Evolutionary conservation across 176 grass and related monocot genomes (phyloP).

Genomic region (Elaeis guineensis): DNA sequence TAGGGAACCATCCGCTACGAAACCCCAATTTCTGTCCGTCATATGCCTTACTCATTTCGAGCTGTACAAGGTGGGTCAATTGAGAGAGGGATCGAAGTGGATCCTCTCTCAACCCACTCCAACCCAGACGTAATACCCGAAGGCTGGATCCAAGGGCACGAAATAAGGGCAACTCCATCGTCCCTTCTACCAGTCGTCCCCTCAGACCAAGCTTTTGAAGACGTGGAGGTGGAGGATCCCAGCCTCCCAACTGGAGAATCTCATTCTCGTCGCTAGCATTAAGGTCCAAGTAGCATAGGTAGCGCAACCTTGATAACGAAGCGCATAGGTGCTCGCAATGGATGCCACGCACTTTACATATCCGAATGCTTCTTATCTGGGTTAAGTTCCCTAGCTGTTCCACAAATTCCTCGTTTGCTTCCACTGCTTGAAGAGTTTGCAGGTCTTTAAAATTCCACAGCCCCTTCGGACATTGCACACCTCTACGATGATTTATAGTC

Average conservation of each 20-base stretch:
- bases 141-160: neutral
- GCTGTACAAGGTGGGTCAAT: conserved; percentile 23
- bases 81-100: conserved; percentile 15
- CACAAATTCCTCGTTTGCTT: no score
- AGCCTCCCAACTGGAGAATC: conserved; percentile 29
- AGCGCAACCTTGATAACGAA: no score
- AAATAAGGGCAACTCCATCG: conserved; percentile 28
- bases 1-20: neutral
- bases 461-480: no score
- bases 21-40: neutral
- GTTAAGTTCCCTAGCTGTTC: no score
- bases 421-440: no score
- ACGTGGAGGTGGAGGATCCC: conserved; percentile 10
- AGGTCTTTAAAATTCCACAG: no score
- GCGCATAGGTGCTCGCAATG: no score
- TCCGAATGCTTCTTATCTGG: no score
- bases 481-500: no score
- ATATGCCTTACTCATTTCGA: neutral
- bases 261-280: conserved; percentile 27
- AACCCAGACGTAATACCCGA: conserved; percentile 8
- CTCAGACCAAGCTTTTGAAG: conserved; percentile 25
- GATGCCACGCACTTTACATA: no score
- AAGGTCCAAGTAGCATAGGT: conserved; percentile 24
- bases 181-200: conserved; percentile 23
- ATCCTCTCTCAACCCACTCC: conserved; percentile 26